Base-by-base conservation (phyloP, 192 early-diverging fungal species). In the Podila verticillata region DNA sequence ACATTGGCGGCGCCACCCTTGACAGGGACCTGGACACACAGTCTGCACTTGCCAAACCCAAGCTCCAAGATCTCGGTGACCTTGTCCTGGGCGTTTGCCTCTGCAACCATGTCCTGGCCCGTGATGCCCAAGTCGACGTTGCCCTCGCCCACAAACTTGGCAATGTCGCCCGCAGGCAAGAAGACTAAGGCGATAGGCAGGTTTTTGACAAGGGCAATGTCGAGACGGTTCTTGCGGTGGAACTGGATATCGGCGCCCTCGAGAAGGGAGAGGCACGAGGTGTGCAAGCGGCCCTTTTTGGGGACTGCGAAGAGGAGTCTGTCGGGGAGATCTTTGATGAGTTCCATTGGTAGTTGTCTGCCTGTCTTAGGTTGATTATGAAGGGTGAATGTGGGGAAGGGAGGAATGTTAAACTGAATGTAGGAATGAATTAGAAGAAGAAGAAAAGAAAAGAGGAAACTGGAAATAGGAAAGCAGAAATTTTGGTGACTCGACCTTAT, bases 41-140 rank as follows among this genome's bases (percentile, higher is more conserved):
- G 87, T 44, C 91, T 89, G 85, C 98, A 99, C 58, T 92, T 93
- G 31, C 98, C 98, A 86, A 99, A 99, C 9, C 95, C 96, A 36
- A 95, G 85, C 22, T 93, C 85, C 51, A 92, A 58, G 61, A 95
- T 85, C 73, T 93, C 89, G 7, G 83, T 84, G 54, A 90, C 83
- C 63, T 94, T 93, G 59, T 94, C 91, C 47, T 91, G 67, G 5
- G 88, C 89, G 61, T 89, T 90, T 15, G 90, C 89, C 80, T 99
- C 98, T 35, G 91, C 89, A 28, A 97, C 90, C 88, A 98, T 97
- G 79, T 99, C 97, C 80, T 97, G 89, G 17, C 98, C 98, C 7
- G 97, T 98, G 64, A 99, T 98, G 9, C 98, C 98, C 56, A 99
- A 68, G 81, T 99, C 98, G 15, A 98, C 94, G 81, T 96, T 95